Percentiles rank a stretch among this genome's conserved stretches.
Conservation (phyloP, 2,329 filamentous ascomycete species). For the Zasmidium cellare region DNA sequence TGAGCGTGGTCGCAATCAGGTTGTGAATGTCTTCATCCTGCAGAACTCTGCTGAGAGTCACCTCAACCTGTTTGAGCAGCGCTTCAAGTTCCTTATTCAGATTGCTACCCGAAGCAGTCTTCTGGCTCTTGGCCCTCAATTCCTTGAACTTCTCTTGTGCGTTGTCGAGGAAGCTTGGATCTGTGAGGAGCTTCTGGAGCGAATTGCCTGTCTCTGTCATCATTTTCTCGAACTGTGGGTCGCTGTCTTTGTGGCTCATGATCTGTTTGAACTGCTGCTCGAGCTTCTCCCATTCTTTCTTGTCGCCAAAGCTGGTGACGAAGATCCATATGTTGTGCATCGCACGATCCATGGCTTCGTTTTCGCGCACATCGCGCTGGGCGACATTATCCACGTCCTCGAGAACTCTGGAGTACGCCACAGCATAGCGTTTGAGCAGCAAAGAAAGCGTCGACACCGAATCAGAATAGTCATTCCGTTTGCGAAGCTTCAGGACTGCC, state of each 20-base stretch:
- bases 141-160: slow-evolving; percentile 66
- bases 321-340: slow-evolving; percentile 79
- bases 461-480: slow-evolving; percentile 78
- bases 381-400: slow-evolving; percentile 66
- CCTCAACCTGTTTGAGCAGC: slow-evolving; percentile 67
- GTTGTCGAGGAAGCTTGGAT: slow-evolving; percentile 82
- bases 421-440: slow-evolving; percentile 75
- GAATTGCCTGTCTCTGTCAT: slow-evolving; percentile 72
- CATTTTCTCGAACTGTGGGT: slow-evolving; percentile 79
- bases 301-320: slow-evolving; percentile 75
- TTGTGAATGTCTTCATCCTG: slow-evolving; percentile 72
- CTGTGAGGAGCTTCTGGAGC: slow-evolving; percentile 77
- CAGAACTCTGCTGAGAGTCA: slow-evolving; percentile 67
- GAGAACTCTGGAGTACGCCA: slow-evolving; percentile 72
- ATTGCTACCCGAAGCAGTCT: slow-evolving; percentile 64
- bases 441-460: slow-evolving; percentile 78
- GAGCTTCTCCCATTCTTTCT: slow-evolving; percentile 72
- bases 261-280: slow-evolving; percentile 69
- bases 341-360: slow-evolving; percentile 72
- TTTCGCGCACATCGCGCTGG: slow-evolving; percentile 70
- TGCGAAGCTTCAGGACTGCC: slow-evolving; percentile 70
- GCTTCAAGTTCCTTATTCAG: slow-evolving; percentile 72
- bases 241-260: slow-evolving; percentile 70
- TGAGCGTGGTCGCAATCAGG: slow-evolving; percentile 65
- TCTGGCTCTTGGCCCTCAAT: slow-evolving; percentile 56